Conservation (phyloP, 2,329 filamentous ascomycete species). For the Furcasterigmium furcatum region DNA sequence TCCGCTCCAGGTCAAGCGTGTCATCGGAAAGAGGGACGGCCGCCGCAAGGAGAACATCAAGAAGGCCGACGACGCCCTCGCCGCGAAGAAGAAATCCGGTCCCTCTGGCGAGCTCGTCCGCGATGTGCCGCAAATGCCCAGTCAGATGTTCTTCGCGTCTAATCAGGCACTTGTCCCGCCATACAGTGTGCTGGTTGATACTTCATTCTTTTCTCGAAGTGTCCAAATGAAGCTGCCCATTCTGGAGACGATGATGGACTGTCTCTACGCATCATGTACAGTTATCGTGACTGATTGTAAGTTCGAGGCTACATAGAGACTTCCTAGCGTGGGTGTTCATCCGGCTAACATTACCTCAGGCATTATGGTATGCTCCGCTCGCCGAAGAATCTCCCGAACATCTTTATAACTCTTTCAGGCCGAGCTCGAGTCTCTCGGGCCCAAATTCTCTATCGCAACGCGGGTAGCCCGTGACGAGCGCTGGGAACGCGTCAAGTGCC, state of each 20-base stretch:
- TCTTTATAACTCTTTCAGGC: no score
- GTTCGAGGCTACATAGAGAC: not conserved
- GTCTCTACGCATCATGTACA: constrained; percentile 85
- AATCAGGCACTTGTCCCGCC: constrained; percentile 84
- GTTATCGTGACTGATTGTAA: constrained; percentile 75
- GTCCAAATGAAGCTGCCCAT: constrained; percentile 88
- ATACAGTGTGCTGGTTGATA: constrained; percentile 77
- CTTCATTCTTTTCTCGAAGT: constrained; percentile 35
- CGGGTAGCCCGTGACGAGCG: constrained; percentile 85
- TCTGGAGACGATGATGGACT: constrained; percentile 88
- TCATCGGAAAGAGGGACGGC: constrained; percentile 78
- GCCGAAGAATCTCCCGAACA: no score
- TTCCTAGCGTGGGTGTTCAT: not conserved
- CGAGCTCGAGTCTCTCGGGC: constrained; percentile 85
- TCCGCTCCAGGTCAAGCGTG: constrained; percentile 62
- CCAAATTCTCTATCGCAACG: constrained; percentile 83
- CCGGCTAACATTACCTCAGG: not conserved
- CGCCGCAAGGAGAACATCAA: constrained; percentile 78
- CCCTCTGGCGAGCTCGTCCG: constrained; percentile 62
- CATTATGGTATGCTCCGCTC: not conserved
- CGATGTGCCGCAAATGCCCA: constrained; percentile 79
- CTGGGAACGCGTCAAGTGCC: constrained; percentile 82
- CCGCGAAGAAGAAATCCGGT: constrained; percentile 54
- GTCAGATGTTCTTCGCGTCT: constrained; percentile 82
- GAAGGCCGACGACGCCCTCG: constrained; percentile 53